phyloP scores from a whole-genome alignment of 1,284 basidiomycete species.

The Ganoderma sp. region DNA sequence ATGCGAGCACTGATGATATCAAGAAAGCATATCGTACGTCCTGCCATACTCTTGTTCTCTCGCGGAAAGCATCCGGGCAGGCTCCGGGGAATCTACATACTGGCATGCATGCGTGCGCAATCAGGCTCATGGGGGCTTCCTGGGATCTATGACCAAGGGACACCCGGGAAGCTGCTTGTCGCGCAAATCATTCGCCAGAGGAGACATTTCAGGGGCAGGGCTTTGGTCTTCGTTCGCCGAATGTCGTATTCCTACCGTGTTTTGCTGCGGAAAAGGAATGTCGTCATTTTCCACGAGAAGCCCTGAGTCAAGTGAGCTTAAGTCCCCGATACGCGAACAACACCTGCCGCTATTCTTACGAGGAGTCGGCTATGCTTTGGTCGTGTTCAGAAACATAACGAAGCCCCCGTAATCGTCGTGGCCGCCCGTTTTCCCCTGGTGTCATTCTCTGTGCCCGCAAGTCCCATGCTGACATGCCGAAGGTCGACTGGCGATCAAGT shows the following conservation, averaged over 20 bases:
- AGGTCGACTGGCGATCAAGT: constrained; percentile 94
- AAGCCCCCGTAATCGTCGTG: no score
- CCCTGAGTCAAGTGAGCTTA: no score
- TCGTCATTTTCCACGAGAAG: no score
- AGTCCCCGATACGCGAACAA: no score
- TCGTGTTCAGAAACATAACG: no score
- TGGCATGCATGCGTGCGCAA: not conserved
- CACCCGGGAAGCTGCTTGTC: not conserved
- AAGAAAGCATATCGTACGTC: constrained; percentile 92
- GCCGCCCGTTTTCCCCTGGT: not conserved
- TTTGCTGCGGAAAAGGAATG: no score
- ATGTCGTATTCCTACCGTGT: no score
- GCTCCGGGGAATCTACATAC: not conserved
- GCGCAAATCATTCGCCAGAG: no score
- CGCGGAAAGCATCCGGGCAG: not conserved
- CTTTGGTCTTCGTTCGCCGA: no score
- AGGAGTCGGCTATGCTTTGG: no score
- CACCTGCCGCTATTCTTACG: no score
- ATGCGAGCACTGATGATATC: constrained; percentile 84
- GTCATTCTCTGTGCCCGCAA: not conserved
- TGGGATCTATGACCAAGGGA: not conserved
- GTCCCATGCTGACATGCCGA: not conserved
- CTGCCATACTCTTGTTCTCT: not conserved
- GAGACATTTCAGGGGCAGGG: no score
- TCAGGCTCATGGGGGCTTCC: not conserved